Conservation (phyloP, 805 yeast genomes). For the Torulaspora delbrueckii region DNA sequence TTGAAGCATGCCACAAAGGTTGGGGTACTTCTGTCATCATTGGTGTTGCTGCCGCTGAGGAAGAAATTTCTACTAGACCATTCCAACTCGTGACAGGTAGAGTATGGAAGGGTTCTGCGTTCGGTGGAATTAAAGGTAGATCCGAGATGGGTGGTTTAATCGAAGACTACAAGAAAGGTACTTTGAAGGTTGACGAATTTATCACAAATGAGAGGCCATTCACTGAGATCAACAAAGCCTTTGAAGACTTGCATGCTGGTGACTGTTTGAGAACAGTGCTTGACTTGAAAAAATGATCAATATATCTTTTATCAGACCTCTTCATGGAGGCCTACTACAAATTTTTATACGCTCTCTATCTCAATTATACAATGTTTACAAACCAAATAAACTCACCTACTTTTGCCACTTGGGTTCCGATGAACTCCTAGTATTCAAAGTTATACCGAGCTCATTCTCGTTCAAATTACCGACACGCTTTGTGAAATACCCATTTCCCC, state of each 20-base stretch:
- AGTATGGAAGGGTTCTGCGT: conserved; percentile 99
- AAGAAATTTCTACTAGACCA: conserved; percentile 95
- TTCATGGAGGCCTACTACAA: conserved; percentile 4
- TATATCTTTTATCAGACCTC: conserved; percentile 1
- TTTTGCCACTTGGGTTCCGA: conserved; percentile 23
- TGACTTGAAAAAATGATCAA: conserved; percentile 32
- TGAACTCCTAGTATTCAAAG: conserved; percentile 21
- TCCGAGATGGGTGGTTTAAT: conserved; percentile 89
- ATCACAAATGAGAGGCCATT: conserved; percentile 85
- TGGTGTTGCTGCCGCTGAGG: conserved; percentile 98
- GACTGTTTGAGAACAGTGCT: conserved; percentile 91
- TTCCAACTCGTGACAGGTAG: conserved; percentile 99
- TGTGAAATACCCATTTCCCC: conserved; percentile 9
- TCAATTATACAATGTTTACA: not conserved
- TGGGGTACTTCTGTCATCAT: conserved; percentile 96
- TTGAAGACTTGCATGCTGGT: conserved; percentile 92
- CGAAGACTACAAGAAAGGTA: conserved; percentile 75
- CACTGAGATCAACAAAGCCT: conserved; percentile 77
- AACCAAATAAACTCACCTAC: not conserved
- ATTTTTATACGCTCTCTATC: not conserved
- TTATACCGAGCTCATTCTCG: conserved; percentile 19
- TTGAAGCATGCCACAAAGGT: conserved; percentile 97
- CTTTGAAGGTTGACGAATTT: conserved; percentile 86
- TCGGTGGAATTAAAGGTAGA: conserved; percentile 98
- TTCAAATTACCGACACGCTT: conserved; percentile 2